Evolutionary conservation across 2,329 filamentous ascomycete species (phyloP).

Genomic region (Fusarium ramigenum): DNA sequence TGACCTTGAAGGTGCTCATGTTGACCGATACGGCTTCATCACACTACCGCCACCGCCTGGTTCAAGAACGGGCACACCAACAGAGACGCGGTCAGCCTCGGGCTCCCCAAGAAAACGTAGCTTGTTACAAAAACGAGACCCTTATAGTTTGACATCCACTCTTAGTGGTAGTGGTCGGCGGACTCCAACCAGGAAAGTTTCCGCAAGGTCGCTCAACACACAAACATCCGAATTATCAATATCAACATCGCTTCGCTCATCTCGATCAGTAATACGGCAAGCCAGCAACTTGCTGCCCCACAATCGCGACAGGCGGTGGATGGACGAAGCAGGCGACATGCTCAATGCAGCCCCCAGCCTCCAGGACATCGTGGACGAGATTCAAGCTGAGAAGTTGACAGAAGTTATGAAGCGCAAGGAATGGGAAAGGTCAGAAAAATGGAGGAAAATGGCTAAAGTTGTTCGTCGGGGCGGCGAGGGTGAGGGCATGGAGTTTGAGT

Average conservation of each 20-base stretch:
- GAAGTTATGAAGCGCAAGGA: constrained; percentile 71
- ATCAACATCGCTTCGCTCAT: constrained; percentile 60
- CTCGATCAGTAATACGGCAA: constrained; percentile 64
- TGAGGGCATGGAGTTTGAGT: constrained; percentile 71
- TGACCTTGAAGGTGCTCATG: constrained; percentile 67
- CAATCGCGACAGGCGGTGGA: constrained; percentile 67
- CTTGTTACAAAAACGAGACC: constrained; percentile 53
- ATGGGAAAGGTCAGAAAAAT: constrained; percentile 70
- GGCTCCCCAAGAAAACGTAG: constrained; percentile 57
- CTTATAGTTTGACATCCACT: constrained; percentile 51
- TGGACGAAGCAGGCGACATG: constrained; percentile 75
- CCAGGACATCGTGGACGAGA: constrained; percentile 65
- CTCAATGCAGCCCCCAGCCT: constrained; percentile 67
- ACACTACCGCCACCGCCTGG: constrained; percentile 55
- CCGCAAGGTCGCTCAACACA: constrained; percentile 67
- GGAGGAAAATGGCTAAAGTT: constrained; percentile 72
- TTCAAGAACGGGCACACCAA: constrained; percentile 54
- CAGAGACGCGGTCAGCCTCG: constrained; percentile 54
- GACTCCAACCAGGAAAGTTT: constrained; percentile 63
- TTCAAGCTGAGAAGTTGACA: constrained; percentile 60
- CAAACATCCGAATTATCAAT: constrained; percentile 63
- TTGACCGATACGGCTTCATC: constrained; percentile 77
- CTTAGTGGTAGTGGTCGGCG: constrained; percentile 51
- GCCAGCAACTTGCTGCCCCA: constrained; percentile 68
- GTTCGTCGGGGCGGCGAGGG: constrained; percentile 60